Conservation (phyloP, 768 basidiomycete genomes). For the Cytidiella melzeri region DNA sequence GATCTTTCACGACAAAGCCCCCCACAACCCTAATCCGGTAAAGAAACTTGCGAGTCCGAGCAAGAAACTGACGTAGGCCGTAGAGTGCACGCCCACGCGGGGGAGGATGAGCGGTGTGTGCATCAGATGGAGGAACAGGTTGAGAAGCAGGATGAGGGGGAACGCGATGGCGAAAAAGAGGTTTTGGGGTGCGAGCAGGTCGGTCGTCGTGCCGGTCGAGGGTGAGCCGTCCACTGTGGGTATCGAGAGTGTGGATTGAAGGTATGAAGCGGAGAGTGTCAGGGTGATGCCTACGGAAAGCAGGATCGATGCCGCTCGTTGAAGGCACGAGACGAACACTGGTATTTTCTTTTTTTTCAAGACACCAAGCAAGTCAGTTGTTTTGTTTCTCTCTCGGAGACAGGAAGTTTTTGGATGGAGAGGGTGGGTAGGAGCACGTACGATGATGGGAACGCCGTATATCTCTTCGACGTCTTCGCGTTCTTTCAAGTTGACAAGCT, state of each 20-base stretch:
- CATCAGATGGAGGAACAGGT: constrained; percentile 51
- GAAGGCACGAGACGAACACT: constrained; percentile 70
- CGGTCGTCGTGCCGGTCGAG: background rate
- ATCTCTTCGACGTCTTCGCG: constrained; percentile 75
- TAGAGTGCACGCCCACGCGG: constrained; percentile 67
- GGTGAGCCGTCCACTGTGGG: background rate
- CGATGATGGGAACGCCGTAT: constrained; percentile 75
- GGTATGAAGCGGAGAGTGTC: constrained; percentile 53
- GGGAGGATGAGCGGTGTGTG: constrained; percentile 66
- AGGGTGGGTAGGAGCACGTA: constrained; percentile 32
- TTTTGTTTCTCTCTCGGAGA: too few relatives aligned
- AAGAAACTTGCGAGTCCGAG: constrained; percentile 67
- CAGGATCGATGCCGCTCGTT: constrained; percentile 68
- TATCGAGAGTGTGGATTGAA: constrained; percentile 43
- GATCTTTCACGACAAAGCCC: too few relatives aligned
- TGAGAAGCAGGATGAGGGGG: constrained; percentile 27
- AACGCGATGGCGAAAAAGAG: constrained; percentile 23
- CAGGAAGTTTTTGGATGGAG: background rate
- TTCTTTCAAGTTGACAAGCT: constrained; percentile 53
- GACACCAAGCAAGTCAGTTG: constrained; percentile 1
- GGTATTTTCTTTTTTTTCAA: constrained; percentile 80
- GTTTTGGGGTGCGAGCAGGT: constrained; percentile 11
- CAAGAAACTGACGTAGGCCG: constrained; percentile 64
- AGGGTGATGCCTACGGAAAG: constrained; percentile 65
- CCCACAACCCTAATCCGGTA: constrained; percentile 69